Evolutionary conservation across 176 grass and related monocot species (phyloP).

Genomic region (Hordeum marinum): DNA sequence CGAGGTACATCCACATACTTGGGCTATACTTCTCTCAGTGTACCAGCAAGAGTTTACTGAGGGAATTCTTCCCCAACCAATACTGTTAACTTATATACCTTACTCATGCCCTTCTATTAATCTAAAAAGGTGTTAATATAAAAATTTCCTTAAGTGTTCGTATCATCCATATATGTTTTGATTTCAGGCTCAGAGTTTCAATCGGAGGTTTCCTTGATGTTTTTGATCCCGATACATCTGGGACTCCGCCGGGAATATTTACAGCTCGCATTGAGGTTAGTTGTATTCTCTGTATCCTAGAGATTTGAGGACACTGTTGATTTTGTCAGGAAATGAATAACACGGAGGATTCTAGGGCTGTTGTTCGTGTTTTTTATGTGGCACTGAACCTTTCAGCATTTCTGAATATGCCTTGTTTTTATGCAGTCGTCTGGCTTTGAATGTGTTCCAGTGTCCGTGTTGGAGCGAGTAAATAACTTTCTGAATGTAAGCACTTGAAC

Average conservation of each 20-base stretch:
- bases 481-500: conserved; percentile 67
- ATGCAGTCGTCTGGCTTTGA: conserved; percentile 79
- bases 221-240: conserved; percentile 69
- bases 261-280: conserved; percentile 61
- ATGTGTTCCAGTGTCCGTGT: conserved; percentile 80
- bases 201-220: conserved; percentile 83
- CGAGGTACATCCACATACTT: conserved; percentile 48
- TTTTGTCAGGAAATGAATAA: conserved; percentile 9
- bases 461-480: conserved; percentile 82
- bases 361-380: neutral
- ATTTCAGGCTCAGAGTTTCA: conserved; percentile 83
- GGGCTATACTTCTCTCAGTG: neutral
- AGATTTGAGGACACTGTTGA: neutral
- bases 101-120: no score
- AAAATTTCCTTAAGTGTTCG: neutral
- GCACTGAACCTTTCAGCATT: neutral
- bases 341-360: neutral
- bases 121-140: neutral
- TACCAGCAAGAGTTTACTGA: neutral
- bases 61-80: neutral
- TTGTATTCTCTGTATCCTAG: conserved; percentile 11
- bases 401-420: conserved; percentile 18
- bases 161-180: neutral
- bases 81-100: neutral
- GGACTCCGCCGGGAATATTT: conserved; percentile 75